Evolutionary conservation across 2,329 filamentous ascomycete species (phyloP), one percentile per base, ranked within the genome.

Genomic region (Colletotrichum sp.): DNA sequence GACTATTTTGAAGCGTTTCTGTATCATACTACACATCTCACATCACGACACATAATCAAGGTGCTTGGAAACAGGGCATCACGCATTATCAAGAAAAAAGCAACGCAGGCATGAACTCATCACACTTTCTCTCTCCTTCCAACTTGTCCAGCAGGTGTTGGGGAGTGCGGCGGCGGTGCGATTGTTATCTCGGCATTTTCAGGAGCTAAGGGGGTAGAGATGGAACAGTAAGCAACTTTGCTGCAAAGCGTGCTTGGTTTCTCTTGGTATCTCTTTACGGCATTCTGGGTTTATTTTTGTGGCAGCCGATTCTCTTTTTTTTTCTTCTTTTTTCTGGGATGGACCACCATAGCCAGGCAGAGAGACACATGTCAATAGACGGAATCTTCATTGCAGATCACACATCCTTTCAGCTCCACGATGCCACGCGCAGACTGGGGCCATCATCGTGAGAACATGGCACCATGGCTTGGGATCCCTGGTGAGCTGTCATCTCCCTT

Each of bases 121-220:
- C 58, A 73, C 63, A 73, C 68, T 75, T 63, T 75, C 69, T 75
- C 69, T 73, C 62, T 48, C 43, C 43, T 75, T 68, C 64, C 58
- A 73, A 52, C 73, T 59, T 68, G 55, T 75, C 64, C 56, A 71
- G 72, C 72, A 75, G 73, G 73, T 68, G 73, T 75, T 73, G 63
- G 69, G 73, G 73, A 75, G 58, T 75, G 69, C 32, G 69, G 70
- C 69, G 73, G 70, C 64, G 73, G 73, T 69, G 58, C 64, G 73
- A 64, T 73, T 75, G 63, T 69, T 69, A 63, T 75, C 62, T 67
- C 69, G 58, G 73, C 69, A 75, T 75, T 75, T 75, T 75, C 73
- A 75, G 73, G 73, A 75, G 73, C 73, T 73, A 63, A 48, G 38
- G 63, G 58, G 73, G 43, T 13, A 48, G 43, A 69, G 73, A 59